A percentile compares a stretch with the other conserved stretches of the same genome.
phyloP scores from a whole-genome alignment of 192 early-diverging fungal genomes.

The Chytriomyces confervae region DNA sequence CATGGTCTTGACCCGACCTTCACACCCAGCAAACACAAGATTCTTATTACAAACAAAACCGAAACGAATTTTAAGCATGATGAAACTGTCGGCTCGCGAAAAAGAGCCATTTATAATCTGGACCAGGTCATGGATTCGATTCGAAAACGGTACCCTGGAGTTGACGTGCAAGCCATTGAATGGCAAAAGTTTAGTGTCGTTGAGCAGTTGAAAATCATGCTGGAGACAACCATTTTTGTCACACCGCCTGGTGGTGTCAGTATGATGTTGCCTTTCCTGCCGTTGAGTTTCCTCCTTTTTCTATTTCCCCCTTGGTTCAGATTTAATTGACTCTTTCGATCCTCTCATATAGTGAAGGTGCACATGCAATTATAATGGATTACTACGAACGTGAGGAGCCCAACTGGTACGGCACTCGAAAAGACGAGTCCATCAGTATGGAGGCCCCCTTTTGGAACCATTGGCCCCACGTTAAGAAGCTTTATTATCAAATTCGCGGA shows the following conservation, averaged over 20 bases:
- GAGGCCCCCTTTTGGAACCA: slow-evolving; percentile 47
- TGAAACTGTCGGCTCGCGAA: slow-evolving; percentile 16
- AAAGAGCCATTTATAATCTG: slow-evolving; percentile 38
- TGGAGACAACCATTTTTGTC: slow-evolving; percentile 24
- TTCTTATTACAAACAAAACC: slow-evolving; percentile 41
- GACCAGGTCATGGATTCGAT: slow-evolving; percentile 18
- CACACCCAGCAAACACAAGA: slow-evolving; percentile 33
- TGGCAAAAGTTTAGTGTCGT: slow-evolving; percentile 17
- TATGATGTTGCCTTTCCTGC: slow-evolving; percentile 44
- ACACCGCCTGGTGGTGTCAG: slow-evolving; percentile 41
- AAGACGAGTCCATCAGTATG: slow-evolving; percentile 36
- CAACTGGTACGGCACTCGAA: slow-evolving; percentile 9
- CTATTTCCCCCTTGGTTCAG: not conserved
- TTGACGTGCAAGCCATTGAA: slow-evolving; percentile 16
- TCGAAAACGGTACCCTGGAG: slow-evolving; percentile 5
- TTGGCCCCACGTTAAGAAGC: slow-evolving; percentile 42
- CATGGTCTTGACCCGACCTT: slow-evolving; percentile 31
- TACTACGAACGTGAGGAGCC: slow-evolving; percentile 34
- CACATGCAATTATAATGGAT: slow-evolving; percentile 43
- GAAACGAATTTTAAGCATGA: slow-evolving; percentile 24
- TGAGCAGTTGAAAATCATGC: slow-evolving; percentile 36
- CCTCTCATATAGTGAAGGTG: slow-evolving; percentile 12
- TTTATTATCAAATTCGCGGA: slow-evolving; percentile 40
- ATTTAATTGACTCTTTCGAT: not conserved
- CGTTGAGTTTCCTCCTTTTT: not conserved